These are phyloP conservation scores for Silene noctiflora DNA, from an alignment of 179 eudicot species.

Conservation along the genomic window DNA sequence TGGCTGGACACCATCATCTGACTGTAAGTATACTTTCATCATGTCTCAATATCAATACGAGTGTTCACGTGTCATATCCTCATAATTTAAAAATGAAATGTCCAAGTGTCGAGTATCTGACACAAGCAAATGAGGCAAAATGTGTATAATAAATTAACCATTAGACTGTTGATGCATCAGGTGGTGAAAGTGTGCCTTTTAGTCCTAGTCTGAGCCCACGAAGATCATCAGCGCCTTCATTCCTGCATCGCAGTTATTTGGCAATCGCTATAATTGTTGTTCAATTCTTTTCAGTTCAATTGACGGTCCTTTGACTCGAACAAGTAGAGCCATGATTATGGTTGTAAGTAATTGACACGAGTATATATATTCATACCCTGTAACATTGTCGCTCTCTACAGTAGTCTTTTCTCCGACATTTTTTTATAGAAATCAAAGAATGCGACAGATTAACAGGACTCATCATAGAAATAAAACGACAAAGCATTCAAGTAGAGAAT, in stretches of 20 bases:
- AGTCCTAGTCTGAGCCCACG: neutral
- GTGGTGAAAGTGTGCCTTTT: slow-evolving; percentile 27
- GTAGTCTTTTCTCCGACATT: too few relatives aligned
- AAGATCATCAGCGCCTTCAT: slow-evolving; percentile 11
- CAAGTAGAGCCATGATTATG: neutral
- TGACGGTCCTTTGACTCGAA: neutral
- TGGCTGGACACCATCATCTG: slow-evolving; percentile 69
- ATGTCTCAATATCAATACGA: too few relatives aligned
- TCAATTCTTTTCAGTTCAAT: slow-evolving; percentile 20
- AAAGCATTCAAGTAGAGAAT: neutral
- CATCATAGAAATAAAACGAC: too few relatives aligned
- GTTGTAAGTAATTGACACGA: neutral
- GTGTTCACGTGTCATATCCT: neutral
- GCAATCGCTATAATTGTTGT: slow-evolving; percentile 13
- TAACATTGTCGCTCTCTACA: too few relatives aligned
- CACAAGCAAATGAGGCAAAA: too few relatives aligned
- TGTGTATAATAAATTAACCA: neutral
- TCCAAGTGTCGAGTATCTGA: too few relatives aligned
- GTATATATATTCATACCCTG: neutral
- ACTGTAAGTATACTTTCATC: slow-evolving; percentile 51
- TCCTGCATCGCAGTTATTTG: neutral
- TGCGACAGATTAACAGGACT: too few relatives aligned
- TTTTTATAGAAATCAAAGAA: too few relatives aligned
- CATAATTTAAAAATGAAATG: too few relatives aligned
- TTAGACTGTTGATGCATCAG: slow-evolving; percentile 20